phyloP scores from a whole-genome alignment of 805 yeast species.

The Peterozyma toletana region DNA sequence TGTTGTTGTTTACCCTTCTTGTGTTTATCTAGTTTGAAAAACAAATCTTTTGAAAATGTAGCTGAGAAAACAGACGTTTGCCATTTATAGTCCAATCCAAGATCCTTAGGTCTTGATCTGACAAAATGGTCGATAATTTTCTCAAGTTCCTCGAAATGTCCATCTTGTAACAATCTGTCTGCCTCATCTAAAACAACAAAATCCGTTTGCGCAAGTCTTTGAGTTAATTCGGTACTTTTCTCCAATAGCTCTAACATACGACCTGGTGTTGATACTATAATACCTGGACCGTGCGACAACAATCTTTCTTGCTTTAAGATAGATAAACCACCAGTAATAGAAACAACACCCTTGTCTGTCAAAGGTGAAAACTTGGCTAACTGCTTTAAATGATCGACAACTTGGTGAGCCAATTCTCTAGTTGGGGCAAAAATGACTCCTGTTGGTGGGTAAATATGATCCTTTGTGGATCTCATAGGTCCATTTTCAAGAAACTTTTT shows the following conservation, averaged over 20 bases:
- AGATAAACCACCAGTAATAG: constrained; percentile 92
- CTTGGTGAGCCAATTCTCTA: constrained; percentile 94
- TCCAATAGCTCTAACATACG: constrained; percentile 78
- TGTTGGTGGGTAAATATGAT: constrained; percentile 37
- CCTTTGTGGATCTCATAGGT: constrained; percentile 5
- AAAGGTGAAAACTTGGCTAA: constrained; percentile 47
- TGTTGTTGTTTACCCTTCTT: constrained; percentile 23
- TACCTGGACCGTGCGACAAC: constrained; percentile 64
- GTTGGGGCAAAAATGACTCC: constrained; percentile 92
- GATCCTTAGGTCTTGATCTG: constrained; percentile 36
- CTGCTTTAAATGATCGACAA: constrained; percentile 65
- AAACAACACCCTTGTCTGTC: constrained; percentile 50
- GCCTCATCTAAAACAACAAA: constrained; percentile 85
- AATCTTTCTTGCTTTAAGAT: constrained; percentile 89
- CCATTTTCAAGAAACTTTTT: constrained; percentile 11
- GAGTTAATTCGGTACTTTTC: constrained; percentile 40
- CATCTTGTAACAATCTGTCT: constrained; percentile 89
- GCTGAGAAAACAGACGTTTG: constrained; percentile 96
- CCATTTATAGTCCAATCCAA: constrained; percentile 34
- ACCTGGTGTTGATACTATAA: constrained; percentile 94
- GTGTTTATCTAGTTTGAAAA: constrained; percentile 55
- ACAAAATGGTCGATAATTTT: constrained; percentile 63
- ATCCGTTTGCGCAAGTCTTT: constrained; percentile 37
- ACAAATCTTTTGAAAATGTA: constrained; percentile 78
- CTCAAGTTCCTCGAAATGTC: constrained; percentile 91